Conservation (phyloP, 495 filamentous ascomycete species). For the Neurospora intermedia region DNA sequence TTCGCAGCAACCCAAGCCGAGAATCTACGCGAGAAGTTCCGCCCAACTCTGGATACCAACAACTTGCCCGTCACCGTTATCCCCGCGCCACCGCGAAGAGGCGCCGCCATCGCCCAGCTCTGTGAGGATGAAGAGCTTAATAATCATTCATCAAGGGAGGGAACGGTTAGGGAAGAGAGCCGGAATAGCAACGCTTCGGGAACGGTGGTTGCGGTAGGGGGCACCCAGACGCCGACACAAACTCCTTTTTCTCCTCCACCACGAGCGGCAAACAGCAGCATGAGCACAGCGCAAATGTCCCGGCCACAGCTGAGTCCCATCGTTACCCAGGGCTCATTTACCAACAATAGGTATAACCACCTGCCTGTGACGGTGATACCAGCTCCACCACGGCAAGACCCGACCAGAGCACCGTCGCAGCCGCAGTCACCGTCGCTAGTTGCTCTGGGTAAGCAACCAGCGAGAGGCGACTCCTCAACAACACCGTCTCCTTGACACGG, state of each 20-base stretch:
- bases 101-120: constrained; percentile 33
- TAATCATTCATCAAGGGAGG: constrained; percentile 1
- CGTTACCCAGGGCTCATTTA: background rate
- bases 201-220: background rate
- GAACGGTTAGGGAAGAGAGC: background rate
- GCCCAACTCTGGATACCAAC: constrained; percentile 36
- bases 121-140: constrained; percentile 30
- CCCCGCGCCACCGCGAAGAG: constrained; percentile 35
- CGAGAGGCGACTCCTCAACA: background rate
- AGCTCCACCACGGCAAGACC: constrained; percentile 33
- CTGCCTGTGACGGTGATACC: constrained; percentile 40
- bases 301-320: background rate
- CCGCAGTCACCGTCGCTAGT: background rate
- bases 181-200: constrained; percentile 7
- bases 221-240: background rate
- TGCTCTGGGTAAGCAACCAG: background rate
- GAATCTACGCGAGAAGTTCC: constrained; percentile 31
- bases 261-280: background rate
- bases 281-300: background rate
- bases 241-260: background rate
- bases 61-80: constrained; percentile 40
- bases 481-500: background rate
- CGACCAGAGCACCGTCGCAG: constrained; percentile 7
- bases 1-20: constrained; percentile 39
- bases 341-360: background rate